phyloP scores from a whole-genome alignment of 2,329 filamentous ascomycete species.

The Aureobasidium namibiae region DNA sequence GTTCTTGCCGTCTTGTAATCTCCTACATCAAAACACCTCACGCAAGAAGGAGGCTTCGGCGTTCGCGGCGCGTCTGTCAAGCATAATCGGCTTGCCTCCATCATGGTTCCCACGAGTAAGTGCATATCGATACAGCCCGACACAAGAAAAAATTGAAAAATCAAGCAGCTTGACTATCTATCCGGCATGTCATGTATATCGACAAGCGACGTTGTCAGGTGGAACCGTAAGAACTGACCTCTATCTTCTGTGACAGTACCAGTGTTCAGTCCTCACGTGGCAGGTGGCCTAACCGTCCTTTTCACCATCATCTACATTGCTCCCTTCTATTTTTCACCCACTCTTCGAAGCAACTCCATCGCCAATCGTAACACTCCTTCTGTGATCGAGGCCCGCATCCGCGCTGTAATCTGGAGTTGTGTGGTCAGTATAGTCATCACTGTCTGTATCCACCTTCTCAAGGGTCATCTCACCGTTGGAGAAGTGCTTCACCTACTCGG shows the following conservation, averaged over 20 bases:
- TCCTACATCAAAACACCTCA: slow-evolving; percentile 4
- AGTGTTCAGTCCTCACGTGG: not conserved
- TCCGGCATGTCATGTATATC: not conserved
- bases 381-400: slow-evolving; percentile 79
- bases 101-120: slow-evolving; percentile 9
- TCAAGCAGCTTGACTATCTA: slow-evolving; percentile 1
- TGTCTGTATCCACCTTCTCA: slow-evolving; percentile 49
- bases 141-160: not conserved
- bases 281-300: slow-evolving; percentile 36
- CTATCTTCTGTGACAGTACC: not conserved
- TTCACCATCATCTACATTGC: slow-evolving; percentile 87
- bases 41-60: not conserved
- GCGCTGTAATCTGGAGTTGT: slow-evolving; percentile 70
- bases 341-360: slow-evolving; percentile 69
- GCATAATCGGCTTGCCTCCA: not conserved
- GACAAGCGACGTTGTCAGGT: slow-evolving; percentile 5
- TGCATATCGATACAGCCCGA: not conserved
- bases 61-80: not conserved
- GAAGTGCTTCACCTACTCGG: slow-evolving; percentile 64
- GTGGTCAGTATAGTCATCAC: slow-evolving; percentile 59
- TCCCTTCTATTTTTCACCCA: slow-evolving; percentile 76
- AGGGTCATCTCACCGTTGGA: slow-evolving; percentile 31
- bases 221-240: not conserved
- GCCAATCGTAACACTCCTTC: slow-evolving; percentile 81
- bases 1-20: slow-evolving; percentile 5